Conservation (phyloP, 2,329 filamentous ascomycete genomes). For the Xylariales sp. region DNA sequence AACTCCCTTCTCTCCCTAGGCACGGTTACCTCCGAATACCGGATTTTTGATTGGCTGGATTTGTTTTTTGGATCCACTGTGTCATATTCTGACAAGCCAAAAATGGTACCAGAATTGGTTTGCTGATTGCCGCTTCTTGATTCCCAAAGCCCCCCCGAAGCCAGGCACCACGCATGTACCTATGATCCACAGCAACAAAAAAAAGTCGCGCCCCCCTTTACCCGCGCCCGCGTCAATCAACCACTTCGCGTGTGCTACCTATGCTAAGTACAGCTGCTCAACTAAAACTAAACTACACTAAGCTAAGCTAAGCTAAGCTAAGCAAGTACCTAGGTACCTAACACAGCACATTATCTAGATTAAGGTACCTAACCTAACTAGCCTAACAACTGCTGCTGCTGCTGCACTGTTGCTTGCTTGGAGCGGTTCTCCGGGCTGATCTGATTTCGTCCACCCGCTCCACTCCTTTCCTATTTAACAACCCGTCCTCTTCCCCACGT, state of each 20-base stretch:
- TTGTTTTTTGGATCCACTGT: background rate
- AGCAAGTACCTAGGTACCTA: background rate
- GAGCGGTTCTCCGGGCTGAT: conserved; percentile 46
- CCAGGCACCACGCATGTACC: conserved; percentile 15
- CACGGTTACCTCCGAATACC: background rate
- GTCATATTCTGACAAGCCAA: background rate
- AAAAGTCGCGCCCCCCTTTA: conserved; percentile 26
- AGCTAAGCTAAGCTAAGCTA: too few species aligned
- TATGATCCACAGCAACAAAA: conserved; percentile 28
- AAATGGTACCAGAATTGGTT: conserved; percentile 18
- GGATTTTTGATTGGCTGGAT: conserved; percentile 35
- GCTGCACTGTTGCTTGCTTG: conserved; percentile 4
- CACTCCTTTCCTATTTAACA: conserved; percentile 45
- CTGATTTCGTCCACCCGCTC: conserved; percentile 48
- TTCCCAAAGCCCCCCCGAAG: background rate
- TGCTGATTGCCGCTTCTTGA: conserved; percentile 8
- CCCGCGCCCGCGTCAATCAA: conserved; percentile 17
- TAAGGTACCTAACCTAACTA: background rate
- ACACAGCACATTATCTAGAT: background rate
- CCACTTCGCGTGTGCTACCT: conserved; percentile 7
- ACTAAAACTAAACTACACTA: too few species aligned
- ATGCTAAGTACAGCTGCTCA: background rate
- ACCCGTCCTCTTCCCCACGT: conserved; percentile 46
- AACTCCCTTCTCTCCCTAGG: too few species aligned
- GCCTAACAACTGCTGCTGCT: background rate